Conservation (phyloP, 345 rosid genomes). For the Murraya koenigii region DNA sequence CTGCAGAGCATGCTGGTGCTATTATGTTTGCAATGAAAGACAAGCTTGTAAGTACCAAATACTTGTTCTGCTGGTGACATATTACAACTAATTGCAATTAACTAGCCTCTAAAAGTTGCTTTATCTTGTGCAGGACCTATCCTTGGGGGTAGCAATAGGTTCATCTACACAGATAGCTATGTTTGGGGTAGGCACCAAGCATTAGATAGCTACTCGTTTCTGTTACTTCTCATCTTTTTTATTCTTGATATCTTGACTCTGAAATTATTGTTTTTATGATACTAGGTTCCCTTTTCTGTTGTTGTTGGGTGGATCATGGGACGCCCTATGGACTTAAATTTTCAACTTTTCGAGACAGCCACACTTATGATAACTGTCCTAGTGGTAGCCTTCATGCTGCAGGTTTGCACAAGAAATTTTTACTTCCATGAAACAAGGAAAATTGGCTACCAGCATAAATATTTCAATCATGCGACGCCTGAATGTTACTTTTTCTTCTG, state of each 20-base stretch:
- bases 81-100: neutral
- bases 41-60: slow-evolving; percentile 50
- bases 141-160: slow-evolving; percentile 54
- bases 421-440: neutral
- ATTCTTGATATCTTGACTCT: neutral
- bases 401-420: slow-evolving; percentile 38
- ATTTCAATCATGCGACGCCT: neutral
- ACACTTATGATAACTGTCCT: slow-evolving; percentile 70
- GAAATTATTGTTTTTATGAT: slow-evolving; percentile 5
- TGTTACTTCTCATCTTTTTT: neutral
- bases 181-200: slow-evolving; percentile 35
- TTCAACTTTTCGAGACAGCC: slow-evolving; percentile 86
- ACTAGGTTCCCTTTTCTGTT: slow-evolving; percentile 80
- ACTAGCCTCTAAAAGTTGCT: neutral
- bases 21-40: slow-evolving; percentile 53
- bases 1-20: slow-evolving; percentile 59
- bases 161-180: slow-evolving; percentile 56
- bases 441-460: too few species aligned
- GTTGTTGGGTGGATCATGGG: slow-evolving; percentile 85
- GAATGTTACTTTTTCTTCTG: neutral
- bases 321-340: slow-evolving; percentile 73
- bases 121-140: slow-evolving; percentile 34
- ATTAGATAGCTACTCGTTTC: neutral
- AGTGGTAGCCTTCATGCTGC: slow-evolving; percentile 79
- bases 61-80: neutral